A percentile compares a stretch with the other conserved stretches of the same genome.
phyloP scores from a whole-genome alignment of 2,329 filamentous ascomycete genomes.

The Dryadomyces quercivorus region DNA sequence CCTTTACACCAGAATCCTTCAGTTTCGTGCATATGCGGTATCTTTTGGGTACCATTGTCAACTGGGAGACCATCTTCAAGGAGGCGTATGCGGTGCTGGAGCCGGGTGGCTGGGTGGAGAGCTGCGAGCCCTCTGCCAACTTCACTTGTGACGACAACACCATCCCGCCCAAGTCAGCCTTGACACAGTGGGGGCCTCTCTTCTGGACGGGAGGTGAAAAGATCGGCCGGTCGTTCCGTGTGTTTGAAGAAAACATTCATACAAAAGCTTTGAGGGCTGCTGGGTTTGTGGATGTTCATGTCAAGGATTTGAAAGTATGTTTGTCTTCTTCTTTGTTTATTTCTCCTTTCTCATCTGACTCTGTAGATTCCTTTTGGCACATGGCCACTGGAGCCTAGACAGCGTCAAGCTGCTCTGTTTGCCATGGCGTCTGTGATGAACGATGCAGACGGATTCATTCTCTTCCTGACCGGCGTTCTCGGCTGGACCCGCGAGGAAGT shows the following conservation, averaged over 20 bases:
- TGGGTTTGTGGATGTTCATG: slow-evolving; percentile 44
- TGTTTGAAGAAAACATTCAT: slow-evolving; percentile 38
- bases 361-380: slow-evolving; percentile 14
- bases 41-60: slow-evolving; percentile 15
- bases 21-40: slow-evolving; percentile 18
- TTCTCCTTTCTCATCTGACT: too few species aligned
- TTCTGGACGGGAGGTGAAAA: slow-evolving; percentile 29
- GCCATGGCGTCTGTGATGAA: slow-evolving; percentile 5
- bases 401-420: slow-evolving; percentile 16
- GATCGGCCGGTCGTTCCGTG: slow-evolving; percentile 32
- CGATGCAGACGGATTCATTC: slow-evolving; percentile 12
- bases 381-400: slow-evolving; percentile 22
- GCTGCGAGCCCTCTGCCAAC: slow-evolving; percentile 11
- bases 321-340: too few species aligned
- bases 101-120: slow-evolving; percentile 36
- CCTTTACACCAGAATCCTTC: slow-evolving; percentile 12
- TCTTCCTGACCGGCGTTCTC: slow-evolving; percentile 9
- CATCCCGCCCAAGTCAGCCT: slow-evolving; percentile 12
- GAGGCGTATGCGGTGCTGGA: slow-evolving; percentile 19
- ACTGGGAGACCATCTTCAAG: slow-evolving; percentile 14
- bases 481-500: slow-evolving; percentile 13
- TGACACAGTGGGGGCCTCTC: slow-evolving; percentile 13
- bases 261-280: slow-evolving; percentile 37
- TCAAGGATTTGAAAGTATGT: slow-evolving; percentile 30
- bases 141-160: slow-evolving; percentile 13